Evolutionary conservation across 2,329 filamentous ascomycete genomes (phyloP).

Genomic region (Venturia asperata): DNA sequence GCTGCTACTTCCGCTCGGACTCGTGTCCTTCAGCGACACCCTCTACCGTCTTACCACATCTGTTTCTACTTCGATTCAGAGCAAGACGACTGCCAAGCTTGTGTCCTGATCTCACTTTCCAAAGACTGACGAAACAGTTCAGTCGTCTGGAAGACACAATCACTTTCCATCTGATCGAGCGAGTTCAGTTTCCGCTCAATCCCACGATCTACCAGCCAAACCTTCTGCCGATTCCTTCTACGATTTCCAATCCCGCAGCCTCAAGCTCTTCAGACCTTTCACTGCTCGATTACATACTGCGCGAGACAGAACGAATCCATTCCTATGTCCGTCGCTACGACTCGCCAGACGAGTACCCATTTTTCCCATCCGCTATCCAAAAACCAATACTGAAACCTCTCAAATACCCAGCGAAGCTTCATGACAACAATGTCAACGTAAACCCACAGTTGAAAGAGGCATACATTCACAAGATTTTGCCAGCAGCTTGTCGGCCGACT

Average conservation of each 20-base stretch:
- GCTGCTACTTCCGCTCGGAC: no score
- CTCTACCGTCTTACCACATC: no score
- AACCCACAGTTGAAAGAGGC: conserved; percentile 79
- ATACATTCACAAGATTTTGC: conserved; percentile 78
- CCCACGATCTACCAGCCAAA: conserved; percentile 75
- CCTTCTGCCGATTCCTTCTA: conserved; percentile 67
- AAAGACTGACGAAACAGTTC: conserved; percentile 22
- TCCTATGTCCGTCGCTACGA: conserved; percentile 92
- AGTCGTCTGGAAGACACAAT: conserved; percentile 97
- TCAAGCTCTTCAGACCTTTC: conserved; percentile 55
- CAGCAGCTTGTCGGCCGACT: conserved; percentile 68
- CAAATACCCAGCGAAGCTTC: conserved; percentile 79
- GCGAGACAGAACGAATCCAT: conserved; percentile 83
- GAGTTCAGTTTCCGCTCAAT: conserved; percentile 95
- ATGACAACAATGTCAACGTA: conserved; percentile 83
- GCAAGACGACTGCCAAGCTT: no score
- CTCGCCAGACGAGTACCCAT: conserved; percentile 93
- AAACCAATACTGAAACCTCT: conserved; percentile 79
- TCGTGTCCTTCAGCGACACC: no score
- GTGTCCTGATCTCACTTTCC: no score
- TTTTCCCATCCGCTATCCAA: conserved; percentile 78
- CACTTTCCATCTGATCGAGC: conserved; percentile 92
- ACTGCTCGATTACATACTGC: conserved; percentile 91
- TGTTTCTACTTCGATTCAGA: no score
- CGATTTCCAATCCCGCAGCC: neutral